Evolutionary conservation across 208 protist genomes (phyloP), one percentile per base, ranked within the genome.

Genomic region (Acanthamoeba comandoni): DNA sequence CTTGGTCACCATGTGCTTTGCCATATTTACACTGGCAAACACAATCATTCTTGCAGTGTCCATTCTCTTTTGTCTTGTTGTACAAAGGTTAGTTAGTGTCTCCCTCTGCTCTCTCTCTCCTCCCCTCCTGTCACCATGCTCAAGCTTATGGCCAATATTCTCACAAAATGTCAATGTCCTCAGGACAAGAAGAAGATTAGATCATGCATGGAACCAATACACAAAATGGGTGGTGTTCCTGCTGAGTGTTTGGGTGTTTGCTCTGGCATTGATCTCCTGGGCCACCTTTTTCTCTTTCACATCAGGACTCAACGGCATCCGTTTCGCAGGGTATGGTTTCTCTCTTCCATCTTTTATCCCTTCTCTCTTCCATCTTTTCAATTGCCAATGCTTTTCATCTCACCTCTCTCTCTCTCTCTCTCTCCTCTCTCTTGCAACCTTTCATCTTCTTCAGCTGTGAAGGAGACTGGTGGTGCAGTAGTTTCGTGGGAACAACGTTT

Each of bases 201-300:
- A 51, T 26, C 35, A 11, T 29, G n/a, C 26, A n/a, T 64, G n/a
- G 9, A 19, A 64, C 75, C 26, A 49, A 29, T 67, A 85, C 29
- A 64, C 75, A 29, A 85, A 85, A 35, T 85, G 75, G 75, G 49
- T 85, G 15, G 75, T 85, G 9, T 85, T 85, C 75, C 65, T 85
- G 53, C 17, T 12, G 15, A 85, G 75, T 24, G 39, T 85, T 19
- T 13, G 58, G 19, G 75, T 85, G n/a, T 85, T 85, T 39, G 22
- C 65, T 15, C 26, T 85, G 75, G 52, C 75, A 2, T 4, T 85
- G 24, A 31, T 85, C 11, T 85, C 75, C 53, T 85, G 75, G 75
- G 51, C n/a, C 53, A 43, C 65, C 53, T 85, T 85, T 55, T 85
- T 85, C 26, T 24, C 58, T 11, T 85, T 85, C 9, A n/a, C 19